A percentile compares a stretch with the other conserved stretches of the same genome.
phyloP scores from a whole-genome alignment of 225 moss, liverwort and hornwort species.

The Pleurozium schreberi region DNA sequence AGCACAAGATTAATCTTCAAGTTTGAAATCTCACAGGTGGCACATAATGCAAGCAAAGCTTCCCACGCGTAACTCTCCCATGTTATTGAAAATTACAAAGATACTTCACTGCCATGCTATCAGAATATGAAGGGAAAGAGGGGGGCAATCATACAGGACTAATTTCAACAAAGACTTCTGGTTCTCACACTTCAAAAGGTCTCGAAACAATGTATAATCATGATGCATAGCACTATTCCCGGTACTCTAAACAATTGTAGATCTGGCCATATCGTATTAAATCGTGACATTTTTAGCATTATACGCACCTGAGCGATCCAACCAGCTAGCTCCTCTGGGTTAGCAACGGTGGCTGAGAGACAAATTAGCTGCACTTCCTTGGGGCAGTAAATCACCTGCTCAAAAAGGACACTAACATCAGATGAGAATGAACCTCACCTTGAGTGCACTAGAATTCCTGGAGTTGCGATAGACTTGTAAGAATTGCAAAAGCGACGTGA shows the following conservation, averaged over 20 bases:
- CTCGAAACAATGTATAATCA: background rate
- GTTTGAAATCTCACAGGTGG: background rate
- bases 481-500: background rate
- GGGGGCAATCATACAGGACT: background rate
- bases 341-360: constrained; percentile 85
- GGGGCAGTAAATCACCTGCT: constrained; percentile 88
- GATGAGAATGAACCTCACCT: background rate
- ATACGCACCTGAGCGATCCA: constrained; percentile 76
- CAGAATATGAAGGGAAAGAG: background rate
- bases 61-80: background rate
- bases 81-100: background rate
- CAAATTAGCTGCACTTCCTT: constrained; percentile 84
- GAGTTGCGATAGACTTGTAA: background rate
- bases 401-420: constrained; percentile 1
- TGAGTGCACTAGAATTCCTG: background rate
- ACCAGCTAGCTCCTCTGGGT: constrained; percentile 86
- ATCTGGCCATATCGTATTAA: background rate
- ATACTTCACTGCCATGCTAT: background rate
- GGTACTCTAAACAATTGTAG: background rate
- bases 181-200: background rate
- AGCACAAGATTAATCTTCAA: background rate
- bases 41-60: background rate
- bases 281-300: background rate
- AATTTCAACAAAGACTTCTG: background rate
- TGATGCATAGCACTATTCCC: background rate